These are phyloP conservation scores for Cudoniella acicularis DNA, from an alignment of 495 filamentous ascomycete genomes.

Conservation along the genomic window DNA sequence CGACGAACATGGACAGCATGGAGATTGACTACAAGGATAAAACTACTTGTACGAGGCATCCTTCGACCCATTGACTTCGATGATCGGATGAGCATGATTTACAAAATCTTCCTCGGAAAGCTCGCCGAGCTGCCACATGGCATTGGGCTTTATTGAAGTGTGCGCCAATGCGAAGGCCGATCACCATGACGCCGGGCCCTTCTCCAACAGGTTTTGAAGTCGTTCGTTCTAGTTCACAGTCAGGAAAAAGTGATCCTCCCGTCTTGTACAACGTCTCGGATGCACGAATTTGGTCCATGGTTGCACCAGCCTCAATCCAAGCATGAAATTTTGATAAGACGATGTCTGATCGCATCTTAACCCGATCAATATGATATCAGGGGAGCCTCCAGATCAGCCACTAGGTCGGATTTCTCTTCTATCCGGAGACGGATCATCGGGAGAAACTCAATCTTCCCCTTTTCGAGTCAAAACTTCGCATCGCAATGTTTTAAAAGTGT, in stretches of 20 bases:
- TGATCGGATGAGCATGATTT: neutral
- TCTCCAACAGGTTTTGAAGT: neutral
- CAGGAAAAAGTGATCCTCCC: neutral
- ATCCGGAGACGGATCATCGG: no score
- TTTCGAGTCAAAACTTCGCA: neutral
- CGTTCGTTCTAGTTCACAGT: neutral
- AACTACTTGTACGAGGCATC: neutral
- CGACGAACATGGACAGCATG: neutral
- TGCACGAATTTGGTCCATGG: neutral
- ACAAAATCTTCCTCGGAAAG: neutral
- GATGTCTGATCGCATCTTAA: neutral
- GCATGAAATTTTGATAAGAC: neutral
- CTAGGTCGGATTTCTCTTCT: no score
- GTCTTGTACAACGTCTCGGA: neutral
- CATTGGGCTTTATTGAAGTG: neutral
- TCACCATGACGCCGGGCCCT: neutral
- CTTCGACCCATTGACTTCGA: neutral
- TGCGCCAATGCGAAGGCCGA: neutral
- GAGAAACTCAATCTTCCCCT: no score
- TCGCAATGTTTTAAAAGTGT: neutral
- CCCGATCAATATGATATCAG: neutral
- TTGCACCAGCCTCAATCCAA: neutral
- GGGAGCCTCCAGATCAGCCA: neutral
- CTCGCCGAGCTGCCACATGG: neutral
- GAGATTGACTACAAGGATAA: constrained; percentile 3